Evolutionary conservation across 2,329 filamentous ascomycete species (phyloP), one percentile per base, ranked within the genome.

Genomic region (Aspergillus neoniger): DNA sequence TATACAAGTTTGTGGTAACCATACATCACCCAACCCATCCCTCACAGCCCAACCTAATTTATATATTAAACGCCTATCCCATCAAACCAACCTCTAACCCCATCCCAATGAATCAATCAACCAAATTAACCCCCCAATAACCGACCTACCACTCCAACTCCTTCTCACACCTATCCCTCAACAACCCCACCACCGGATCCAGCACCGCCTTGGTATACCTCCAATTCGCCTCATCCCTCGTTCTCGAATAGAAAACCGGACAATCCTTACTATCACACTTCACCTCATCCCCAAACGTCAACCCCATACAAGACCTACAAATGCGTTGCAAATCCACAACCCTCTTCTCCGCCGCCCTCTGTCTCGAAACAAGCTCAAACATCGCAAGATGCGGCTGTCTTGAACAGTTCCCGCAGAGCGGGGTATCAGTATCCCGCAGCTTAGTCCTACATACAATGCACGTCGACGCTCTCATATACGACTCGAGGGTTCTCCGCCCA

Each of bases 221-320:
- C 69, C 75, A 73, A 64, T 73, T 66, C 19, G 77, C 70, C 51
- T 66, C 63, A 59, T 76, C 71, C 59, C 77, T 72, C 4, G 72
- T 78, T 41, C 79, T 67, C 4, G 76, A 75, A 77, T 96, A 98
- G 68, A 96, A 98, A 0, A 96, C 91, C 0, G 93, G 90, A 72
- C 95, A 99, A 76, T 96, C 94, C 73, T 91, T 87, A 74, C 91
- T 96, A 71, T 96, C 92, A 72, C 95, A 99, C 43, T 77, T 82
- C n/a, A 97, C 88, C 36, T 90, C 86, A 39, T 97, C 94, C 2
- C 86, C 80, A 65, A 87, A 89, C 3, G 89, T 82, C 17, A 93
- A 72, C 0, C 87, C 88, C 41, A 91, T 88, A 74, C 95, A 99
- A 68, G 86, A 90, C 62, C 89, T 86, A 76, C 95, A 99, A 8